Percentiles rank a stretch among this genome's conserved stretches.
Conservation (phyloP, 306 rosid genomes). For the Neltuma alba region DNA sequence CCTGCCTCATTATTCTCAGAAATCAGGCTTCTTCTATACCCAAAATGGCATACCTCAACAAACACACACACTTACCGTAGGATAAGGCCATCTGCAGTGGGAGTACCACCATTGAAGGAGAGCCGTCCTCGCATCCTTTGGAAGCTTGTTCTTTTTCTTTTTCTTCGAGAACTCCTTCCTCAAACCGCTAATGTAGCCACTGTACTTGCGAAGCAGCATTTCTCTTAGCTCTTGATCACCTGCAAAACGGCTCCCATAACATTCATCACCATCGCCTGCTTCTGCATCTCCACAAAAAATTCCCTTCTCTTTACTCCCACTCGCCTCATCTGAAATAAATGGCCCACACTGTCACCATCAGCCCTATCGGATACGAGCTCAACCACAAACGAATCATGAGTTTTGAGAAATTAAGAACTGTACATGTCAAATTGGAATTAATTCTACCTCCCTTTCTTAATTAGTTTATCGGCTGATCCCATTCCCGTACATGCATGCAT, state of each 20-base stretch:
- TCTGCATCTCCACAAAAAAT: slow-evolving; percentile 49
- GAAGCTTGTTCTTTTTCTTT: slow-evolving; percentile 85
- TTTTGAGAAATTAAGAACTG: background rate
- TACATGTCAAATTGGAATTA: background rate
- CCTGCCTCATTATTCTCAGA: slow-evolving; percentile 44
- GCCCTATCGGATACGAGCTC: background rate
- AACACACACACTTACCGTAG: slow-evolving; percentile 54
- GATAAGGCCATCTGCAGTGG: slow-evolving; percentile 89
- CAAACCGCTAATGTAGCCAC: slow-evolving; percentile 74
- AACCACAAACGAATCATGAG: background rate
- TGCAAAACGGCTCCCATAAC: slow-evolving; percentile 4
- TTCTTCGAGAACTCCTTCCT: slow-evolving; percentile 72
- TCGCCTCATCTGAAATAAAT: slow-evolving; percentile 39
- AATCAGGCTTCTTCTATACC: background rate
- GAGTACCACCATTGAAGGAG: slow-evolving; percentile 75
- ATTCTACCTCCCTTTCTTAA: background rate
- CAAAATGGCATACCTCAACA: background rate
- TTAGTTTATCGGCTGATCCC: background rate
- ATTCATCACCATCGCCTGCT: slow-evolving; percentile 39
- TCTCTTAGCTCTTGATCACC: slow-evolving; percentile 65
- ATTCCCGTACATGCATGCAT: background rate
- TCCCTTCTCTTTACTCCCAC: slow-evolving; percentile 50
- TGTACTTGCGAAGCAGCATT: slow-evolving; percentile 76
- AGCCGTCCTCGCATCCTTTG: slow-evolving; percentile 70
- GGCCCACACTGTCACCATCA: background rate